A percentile compares a stretch with the other conserved stretches of the same genome.
Evolutionary conservation across 495 filamentous ascomycete genomes (phyloP).

Genomic region (Beverwykella pulmonaria): DNA sequence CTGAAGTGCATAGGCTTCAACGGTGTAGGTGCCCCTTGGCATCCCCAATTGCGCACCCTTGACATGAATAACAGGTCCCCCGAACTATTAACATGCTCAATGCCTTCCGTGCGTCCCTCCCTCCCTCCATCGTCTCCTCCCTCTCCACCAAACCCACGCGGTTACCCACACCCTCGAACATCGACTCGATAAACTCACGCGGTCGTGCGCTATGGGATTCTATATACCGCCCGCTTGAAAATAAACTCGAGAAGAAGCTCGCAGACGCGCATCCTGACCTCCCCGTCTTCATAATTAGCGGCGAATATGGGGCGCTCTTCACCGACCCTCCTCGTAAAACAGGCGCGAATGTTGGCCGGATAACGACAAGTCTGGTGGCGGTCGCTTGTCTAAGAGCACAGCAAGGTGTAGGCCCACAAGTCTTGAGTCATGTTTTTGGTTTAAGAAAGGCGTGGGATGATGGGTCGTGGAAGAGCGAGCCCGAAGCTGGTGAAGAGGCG

Average conservation of each 20-base stretch:
- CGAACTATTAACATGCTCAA: constrained; percentile 76
- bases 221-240: constrained; percentile 71
- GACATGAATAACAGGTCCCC: constrained; percentile 55
- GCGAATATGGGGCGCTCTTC: constrained; percentile 70
- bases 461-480: constrained; percentile 53
- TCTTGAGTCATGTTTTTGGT: constrained; percentile 74
- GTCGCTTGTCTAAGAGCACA: constrained; percentile 72
- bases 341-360: constrained; percentile 60
- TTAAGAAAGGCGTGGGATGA: constrained; percentile 71
- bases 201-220: constrained; percentile 68
- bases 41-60: neutral
- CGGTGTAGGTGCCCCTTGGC: constrained; percentile 47
- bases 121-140: constrained; percentile 48
- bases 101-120: constrained; percentile 63
- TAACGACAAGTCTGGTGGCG: constrained; percentile 68
- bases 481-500: constrained; percentile 56
- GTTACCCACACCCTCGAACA: constrained; percentile 51
- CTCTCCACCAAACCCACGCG: constrained; percentile 58
- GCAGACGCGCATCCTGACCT: constrained; percentile 73
- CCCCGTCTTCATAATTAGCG: constrained; percentile 72
- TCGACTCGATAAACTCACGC: constrained; percentile 55
- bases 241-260: constrained; percentile 66
- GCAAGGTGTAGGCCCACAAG: constrained; percentile 77
- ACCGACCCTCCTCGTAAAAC: constrained; percentile 57
- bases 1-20: constrained; percentile 86